A percentile compares a stretch with the other conserved stretches of the same genome.
Conservation (phyloP, 805 yeast genomes). For the Brettanomyces nanus region DNA sequence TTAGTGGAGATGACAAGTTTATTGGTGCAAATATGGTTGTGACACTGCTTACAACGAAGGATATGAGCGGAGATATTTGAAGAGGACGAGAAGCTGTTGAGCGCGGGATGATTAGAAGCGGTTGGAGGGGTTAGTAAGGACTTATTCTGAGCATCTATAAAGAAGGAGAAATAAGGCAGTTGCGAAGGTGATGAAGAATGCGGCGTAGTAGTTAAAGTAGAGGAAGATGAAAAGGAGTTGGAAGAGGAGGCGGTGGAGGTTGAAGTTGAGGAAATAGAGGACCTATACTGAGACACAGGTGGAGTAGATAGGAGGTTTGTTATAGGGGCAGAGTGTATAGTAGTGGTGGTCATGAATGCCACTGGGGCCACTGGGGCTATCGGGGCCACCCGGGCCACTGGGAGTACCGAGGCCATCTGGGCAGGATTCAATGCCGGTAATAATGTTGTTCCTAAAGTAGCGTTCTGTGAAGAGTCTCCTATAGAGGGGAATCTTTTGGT, state of each 20-base stretch:
- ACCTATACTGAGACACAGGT: not conserved
- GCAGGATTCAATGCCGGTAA: too few relatives aligned
- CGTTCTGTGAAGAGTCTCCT: too few relatives aligned
- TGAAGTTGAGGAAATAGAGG: not conserved
- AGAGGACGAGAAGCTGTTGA: too few relatives aligned
- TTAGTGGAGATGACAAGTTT: conserved; percentile 25
- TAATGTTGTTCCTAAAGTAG: too few relatives aligned
- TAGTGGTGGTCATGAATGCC: too few relatives aligned
- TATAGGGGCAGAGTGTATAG: too few relatives aligned
- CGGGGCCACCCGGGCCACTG: too few relatives aligned
- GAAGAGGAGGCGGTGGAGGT: not conserved
- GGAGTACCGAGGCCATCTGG: too few relatives aligned
- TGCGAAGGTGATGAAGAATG: not conserved
- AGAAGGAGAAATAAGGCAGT: not conserved
- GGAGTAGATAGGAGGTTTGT: not conserved
- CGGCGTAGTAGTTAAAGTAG: conserved; percentile 1
- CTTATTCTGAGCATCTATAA: not conserved
- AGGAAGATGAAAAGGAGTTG: conserved; percentile 3
- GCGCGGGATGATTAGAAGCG: too few relatives aligned
- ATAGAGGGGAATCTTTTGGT: not conserved
- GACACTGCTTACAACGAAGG: conserved; percentile 26
- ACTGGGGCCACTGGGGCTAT: too few relatives aligned
- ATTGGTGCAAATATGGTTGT: conserved; percentile 25
- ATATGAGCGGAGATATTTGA: too few relatives aligned
- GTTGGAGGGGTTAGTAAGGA: not conserved